Evolutionary conservation across 208 protist species (phyloP), one percentile per base, ranked within the genome.

Genomic region (Leishmania aethiopica): DNA sequence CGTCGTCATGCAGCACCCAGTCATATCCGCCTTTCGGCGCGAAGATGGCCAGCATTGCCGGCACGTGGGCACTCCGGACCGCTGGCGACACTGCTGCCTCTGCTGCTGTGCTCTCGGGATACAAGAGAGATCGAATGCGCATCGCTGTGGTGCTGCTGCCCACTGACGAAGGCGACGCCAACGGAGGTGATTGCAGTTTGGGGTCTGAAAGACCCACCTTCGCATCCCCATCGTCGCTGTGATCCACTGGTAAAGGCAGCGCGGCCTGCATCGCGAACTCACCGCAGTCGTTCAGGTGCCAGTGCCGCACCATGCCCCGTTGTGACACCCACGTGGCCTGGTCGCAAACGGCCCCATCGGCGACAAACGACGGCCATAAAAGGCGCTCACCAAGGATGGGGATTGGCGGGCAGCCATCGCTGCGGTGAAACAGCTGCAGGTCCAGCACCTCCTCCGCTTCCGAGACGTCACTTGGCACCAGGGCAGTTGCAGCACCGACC

Each of bases 1-100:
- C 94, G 60, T 96, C 94, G 76, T 98, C 96, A 81, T 98, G 96
- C 73, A 96, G 81, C 72, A 98, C 96, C 93, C 93, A 97, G 81
- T 98, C 96, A 81, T 98, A 98, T 47, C 91, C 94, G 42, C 89
- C 90, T 51, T 91, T 92, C 10, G 94, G 89, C 1, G 89, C 92
- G 71, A 88, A 97, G 55, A 98, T 81, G 70, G 89, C 92, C 2
- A 98, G 78, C 85, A 96, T 97, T 28, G 91, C 89, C 3, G 81
- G 71, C 35, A 72, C 71, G 22, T 32, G 37, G 28, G 42, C 40
- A 35, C 45, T 19, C 47, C 25, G 49, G 25, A 25, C n/a, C 28
- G 40, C 64, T 42, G 67, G 5, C 37, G 70, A 74, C 22, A 15
- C 69, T n/a, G 69, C 42, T 37, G 70, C 42, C 1, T 4, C 47